Percentiles rank a stretch among this genome's conserved stretches.
These are phyloP conservation scores for Podila verticillata DNA, from an alignment of 192 early-diverging fungal species.

Conservation along the genomic window DNA sequence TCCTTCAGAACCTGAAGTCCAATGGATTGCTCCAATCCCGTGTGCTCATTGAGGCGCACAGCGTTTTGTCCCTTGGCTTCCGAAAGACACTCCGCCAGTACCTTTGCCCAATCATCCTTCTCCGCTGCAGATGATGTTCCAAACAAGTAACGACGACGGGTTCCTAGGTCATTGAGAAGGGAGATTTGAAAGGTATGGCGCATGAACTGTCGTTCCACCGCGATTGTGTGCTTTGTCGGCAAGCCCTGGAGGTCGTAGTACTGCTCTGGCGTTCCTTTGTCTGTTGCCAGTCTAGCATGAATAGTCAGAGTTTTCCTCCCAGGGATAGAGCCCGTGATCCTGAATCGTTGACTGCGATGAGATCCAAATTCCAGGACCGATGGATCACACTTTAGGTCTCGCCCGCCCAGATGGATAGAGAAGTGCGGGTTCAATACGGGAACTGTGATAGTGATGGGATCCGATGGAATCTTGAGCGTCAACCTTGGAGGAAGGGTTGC, in stretches of 20 bases:
- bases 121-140: conserved; percentile 31
- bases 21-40: conserved; percentile 53
- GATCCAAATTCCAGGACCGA: conserved; percentile 65
- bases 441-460: conserved; percentile 64
- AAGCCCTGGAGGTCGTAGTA: conserved; percentile 56
- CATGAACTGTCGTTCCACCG: conserved; percentile 73
- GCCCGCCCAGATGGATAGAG: conserved; percentile 66
- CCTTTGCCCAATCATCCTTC: conserved; percentile 46
- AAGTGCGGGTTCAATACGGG: conserved; percentile 64
- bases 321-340: conserved; percentile 61
- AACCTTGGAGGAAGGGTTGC: conserved; percentile 63
- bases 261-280: conserved; percentile 58
- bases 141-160: conserved; percentile 46
- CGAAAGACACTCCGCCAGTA: conserved; percentile 34
- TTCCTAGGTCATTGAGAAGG: conserved; percentile 52
- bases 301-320: conserved; percentile 73
- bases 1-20: conserved; percentile 62
- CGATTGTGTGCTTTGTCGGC: conserved; percentile 63
- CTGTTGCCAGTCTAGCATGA: conserved; percentile 29
- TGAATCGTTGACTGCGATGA: conserved; percentile 61
- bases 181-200: conserved; percentile 70
- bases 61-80: conserved; percentile 42
- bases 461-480: conserved; percentile 63
- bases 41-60: conserved; percentile 43
- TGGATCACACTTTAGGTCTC: conserved; percentile 65